Base-by-base conservation (phyloP, 2,329 filamentous ascomycete species). In the Boeremia exigua region DNA sequence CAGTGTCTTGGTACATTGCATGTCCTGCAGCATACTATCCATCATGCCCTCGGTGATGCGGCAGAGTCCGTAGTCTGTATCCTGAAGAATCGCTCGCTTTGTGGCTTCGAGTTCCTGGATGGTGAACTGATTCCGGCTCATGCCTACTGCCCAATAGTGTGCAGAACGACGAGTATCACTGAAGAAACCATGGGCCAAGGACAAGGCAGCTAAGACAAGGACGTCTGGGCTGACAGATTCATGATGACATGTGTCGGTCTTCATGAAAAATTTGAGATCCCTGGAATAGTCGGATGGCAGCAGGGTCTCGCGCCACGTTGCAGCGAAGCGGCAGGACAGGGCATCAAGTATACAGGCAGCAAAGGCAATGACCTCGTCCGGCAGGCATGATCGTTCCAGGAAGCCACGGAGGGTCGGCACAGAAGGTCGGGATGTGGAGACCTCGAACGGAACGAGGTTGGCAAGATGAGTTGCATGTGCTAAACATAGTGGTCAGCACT, bases 11-110 rank as follows among this genome's bases (percentile, higher is more conserved):
- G 37, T 56, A 15, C 62, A 62, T 54, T 68, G 64, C 73, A 77
- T 72, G 27, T 70, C 68, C 50, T 53, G 51, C 50, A 72, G 49
- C 63, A 68, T 69, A 29, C 56, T 48, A 56, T 69, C 54, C 37
- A 77, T 63, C 63, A 71, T 72, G 11, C 72, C 67, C 36, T 66
- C 57, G 11, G 64, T 68, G 47, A 77, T 75, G 17, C 65, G 62
- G 39, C 67, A 66, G n/a, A 77, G 66, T 11, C 72, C 66, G 17
- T 75, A 77, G 48, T 77, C 68, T 58, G 77, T 70, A 42, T 77
- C 74, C 44, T 60, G 34, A 10, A 77, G 64, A 6, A 77, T 69
- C 32, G 68, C 69, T 32, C 63, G 53, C 55, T 67, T 75, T 15
- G 72, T 74, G 11, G 63, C 61, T 36, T 74, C 69, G 12, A 77